Conservation (phyloP, 257 asterid genomes). For the Echites panduratus region DNA sequence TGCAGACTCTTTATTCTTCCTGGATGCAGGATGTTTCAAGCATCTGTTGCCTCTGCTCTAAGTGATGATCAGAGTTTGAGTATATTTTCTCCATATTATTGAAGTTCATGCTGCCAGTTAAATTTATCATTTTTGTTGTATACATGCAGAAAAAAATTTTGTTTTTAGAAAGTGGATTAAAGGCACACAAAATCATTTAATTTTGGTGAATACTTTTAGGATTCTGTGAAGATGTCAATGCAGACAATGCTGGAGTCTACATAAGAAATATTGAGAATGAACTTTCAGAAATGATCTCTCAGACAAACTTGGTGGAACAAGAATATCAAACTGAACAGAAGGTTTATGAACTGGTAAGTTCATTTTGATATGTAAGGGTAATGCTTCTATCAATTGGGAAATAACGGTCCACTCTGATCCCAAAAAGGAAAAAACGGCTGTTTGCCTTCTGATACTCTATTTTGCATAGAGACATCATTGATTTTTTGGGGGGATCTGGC, state of each 20-base stretch:
- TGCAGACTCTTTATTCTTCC: background rate
- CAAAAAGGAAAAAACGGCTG: background rate
- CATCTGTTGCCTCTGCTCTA: constrained; percentile 30
- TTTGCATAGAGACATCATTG: background rate
- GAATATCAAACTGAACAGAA: constrained; percentile 45
- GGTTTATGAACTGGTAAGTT: constrained; percentile 48
- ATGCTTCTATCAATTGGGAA: background rate
- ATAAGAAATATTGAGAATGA: constrained; percentile 32
- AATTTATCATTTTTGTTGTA: background rate
- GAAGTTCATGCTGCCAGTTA: constrained; percentile 1
- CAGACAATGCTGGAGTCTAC: constrained; percentile 30
- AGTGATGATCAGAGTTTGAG: constrained; percentile 33
- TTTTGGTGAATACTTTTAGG: constrained; percentile 14
- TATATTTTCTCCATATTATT: constrained; percentile 6
- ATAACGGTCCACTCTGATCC: background rate
- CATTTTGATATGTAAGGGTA: constrained; percentile 12
- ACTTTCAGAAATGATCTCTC: constrained; percentile 41
- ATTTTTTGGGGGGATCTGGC: constrained; percentile 26
- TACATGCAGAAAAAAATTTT: background rate
- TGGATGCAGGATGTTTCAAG: constrained; percentile 57
- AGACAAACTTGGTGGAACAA: constrained; percentile 38
- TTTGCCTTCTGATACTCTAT: background rate
- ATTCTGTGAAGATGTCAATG: constrained; percentile 26
- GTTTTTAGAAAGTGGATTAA: background rate
- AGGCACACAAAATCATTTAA: background rate